Evolutionary conservation across 2,329 filamentous ascomycete genomes (phyloP).

Genomic region (Ceratocystis papillata): DNA sequence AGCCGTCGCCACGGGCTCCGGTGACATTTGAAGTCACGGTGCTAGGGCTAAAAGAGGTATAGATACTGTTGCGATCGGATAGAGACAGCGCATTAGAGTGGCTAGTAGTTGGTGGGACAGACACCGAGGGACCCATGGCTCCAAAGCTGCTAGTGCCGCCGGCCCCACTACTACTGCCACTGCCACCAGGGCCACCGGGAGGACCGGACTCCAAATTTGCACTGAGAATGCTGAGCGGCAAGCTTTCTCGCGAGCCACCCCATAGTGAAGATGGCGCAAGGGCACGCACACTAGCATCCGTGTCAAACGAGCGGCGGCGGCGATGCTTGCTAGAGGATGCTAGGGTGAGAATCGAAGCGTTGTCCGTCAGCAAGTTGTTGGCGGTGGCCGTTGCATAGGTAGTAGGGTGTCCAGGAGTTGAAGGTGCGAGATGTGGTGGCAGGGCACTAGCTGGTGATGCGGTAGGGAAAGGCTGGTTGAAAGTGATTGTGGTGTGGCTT

Average conservation of each 20-base stretch:
- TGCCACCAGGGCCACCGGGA: not conserved
- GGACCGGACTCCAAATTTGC: slow-evolving; percentile 42
- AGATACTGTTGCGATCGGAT: slow-evolving; percentile 48
- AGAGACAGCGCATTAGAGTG: slow-evolving; percentile 53
- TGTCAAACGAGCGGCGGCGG: slow-evolving; percentile 69
- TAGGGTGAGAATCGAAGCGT: slow-evolving; percentile 74
- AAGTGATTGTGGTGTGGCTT: slow-evolving; percentile 37
- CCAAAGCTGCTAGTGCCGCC: not conserved
- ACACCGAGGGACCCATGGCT: slow-evolving; percentile 30
- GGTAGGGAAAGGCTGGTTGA: slow-evolving; percentile 55
- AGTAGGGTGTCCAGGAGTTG: slow-evolving; percentile 45
- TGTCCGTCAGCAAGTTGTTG: slow-evolving; percentile 71
- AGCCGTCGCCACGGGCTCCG: slow-evolving; percentile 47
- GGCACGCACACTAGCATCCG: slow-evolving; percentile 73
- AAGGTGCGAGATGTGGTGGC: slow-evolving; percentile 55
- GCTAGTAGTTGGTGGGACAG: slow-evolving; percentile 61
- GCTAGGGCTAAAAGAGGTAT: slow-evolving; percentile 55
- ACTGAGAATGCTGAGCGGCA: slow-evolving; percentile 68
- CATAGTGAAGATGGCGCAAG: slow-evolving; percentile 74
- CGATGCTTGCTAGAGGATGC: slow-evolving; percentile 72
- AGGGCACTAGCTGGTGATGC: slow-evolving; percentile 59
- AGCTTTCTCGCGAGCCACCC: slow-evolving; percentile 68
- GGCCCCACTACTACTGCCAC: not conserved
- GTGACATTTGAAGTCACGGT: not conserved
- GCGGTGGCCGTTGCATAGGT: slow-evolving; percentile 71